A percentile compares a stretch with the other conserved stretches of the same genome.
These are phyloP conservation scores for Cercospora janseana DNA, from an alignment of 2,329 filamentous ascomycete species.

Conservation along the genomic window DNA sequence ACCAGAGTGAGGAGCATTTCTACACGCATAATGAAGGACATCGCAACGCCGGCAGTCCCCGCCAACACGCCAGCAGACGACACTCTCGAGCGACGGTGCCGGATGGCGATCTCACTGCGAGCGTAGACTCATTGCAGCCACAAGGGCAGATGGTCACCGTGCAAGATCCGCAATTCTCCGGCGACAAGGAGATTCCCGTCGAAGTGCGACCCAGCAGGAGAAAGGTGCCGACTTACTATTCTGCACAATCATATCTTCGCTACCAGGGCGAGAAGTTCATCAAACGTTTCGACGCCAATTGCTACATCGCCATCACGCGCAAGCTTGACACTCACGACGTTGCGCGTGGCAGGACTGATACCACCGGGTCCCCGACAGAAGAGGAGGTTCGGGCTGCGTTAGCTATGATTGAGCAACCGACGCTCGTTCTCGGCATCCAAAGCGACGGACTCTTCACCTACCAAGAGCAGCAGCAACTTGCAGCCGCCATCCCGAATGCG, in stretches of 20 bases:
- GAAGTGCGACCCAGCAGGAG: slow-evolving; percentile 31
- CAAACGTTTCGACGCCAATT: slow-evolving; percentile 95
- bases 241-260: slow-evolving; percentile 92
- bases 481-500: slow-evolving; percentile 73
- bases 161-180: slow-evolving; percentile 50
- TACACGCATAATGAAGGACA: slow-evolving; percentile 55
- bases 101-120: slow-evolving; percentile 30
- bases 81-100: slow-evolving; percentile 24
- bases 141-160: slow-evolving; percentile 29
- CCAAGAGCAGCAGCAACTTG: slow-evolving; percentile 91
- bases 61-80: slow-evolving; percentile 36
- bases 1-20: slow-evolving; percentile 45
- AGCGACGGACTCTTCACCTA: slow-evolving; percentile 96
- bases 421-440: slow-evolving; percentile 89
- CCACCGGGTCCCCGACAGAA: slow-evolving; percentile 43
- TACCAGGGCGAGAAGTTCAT: slow-evolving; percentile 98
- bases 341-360: slow-evolving; percentile 26
- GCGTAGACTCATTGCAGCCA: slow-evolving; percentile 21
- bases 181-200: slow-evolving; percentile 40
- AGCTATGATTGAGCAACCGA: slow-evolving; percentile 79
- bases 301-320: slow-evolving; percentile 97
- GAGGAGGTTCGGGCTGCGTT: slow-evolving; percentile 67
- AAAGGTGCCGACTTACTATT: slow-evolving; percentile 75
- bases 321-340: slow-evolving; percentile 98
- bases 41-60: slow-evolving; percentile 48